Base-by-base conservation (phyloP, 2,329 filamentous ascomycete species). In the Cladosporium sp. region DNA sequence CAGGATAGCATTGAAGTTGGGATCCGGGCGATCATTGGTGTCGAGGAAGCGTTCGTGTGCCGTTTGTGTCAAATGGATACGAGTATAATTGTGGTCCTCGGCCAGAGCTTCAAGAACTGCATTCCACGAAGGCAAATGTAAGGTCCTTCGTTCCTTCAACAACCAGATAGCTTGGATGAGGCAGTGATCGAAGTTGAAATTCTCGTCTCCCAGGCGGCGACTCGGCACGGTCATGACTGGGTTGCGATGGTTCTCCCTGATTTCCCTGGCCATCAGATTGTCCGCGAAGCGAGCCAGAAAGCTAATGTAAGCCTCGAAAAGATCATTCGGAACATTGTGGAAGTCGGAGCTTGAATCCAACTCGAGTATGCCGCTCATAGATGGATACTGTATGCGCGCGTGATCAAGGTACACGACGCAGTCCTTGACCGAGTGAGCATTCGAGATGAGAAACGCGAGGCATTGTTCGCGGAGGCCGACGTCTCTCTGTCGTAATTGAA, bases 361-460 rank as follows among this genome's bases (percentile, higher is more conserved):
- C 7, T 20, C 25, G 32, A 57, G 33, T 2, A 59, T 25, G 20
- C 43, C 38, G 2, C 25, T 12, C 6, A 59, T 20, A 3, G 50
- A 51, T 8, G 58, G 55, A 45, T 57, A 53, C 3, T 25, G 33
- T 22, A 35, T 12, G 7, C 27, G 8, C 38, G 48, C 48, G 35
- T 50, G 27, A 7, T 41, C 58, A 15, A 85, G 64, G 62, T 80
- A 83, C 18, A 62, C 60, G 29, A 78, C 53, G 0, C 75, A 81
- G 8, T 71, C 68, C 8, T 70, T 60, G 9, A 79, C 57, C 4
- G 72, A 74, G 1, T 63, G 58, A 0, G 83, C 77, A 56, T 80
- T 70, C 4, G 70, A 66, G 1, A 89, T 56, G 1, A 89, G 68
- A 15, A 80, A 74, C 3, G 69, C 68, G 7, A 88, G 72, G 20